Evolutionary conservation across 129 eudicot genomes (phyloP).

Genomic region (Mikania micrantha): DNA sequence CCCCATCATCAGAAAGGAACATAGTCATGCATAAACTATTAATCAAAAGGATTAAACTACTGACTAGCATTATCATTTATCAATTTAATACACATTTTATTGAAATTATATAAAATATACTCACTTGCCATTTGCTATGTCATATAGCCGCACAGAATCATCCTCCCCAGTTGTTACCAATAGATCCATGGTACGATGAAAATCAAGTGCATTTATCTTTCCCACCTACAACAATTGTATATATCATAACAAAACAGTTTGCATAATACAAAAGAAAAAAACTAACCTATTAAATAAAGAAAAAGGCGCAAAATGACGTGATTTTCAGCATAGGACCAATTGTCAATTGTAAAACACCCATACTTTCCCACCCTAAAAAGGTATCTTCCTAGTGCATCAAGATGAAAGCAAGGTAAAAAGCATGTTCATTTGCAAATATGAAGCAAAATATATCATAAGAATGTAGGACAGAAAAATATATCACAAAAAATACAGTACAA

Average conservation of each 20-base stretch:
- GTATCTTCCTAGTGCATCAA: background rate
- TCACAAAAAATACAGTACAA: no score
- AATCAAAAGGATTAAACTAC: background rate
- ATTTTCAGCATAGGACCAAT: conserved; percentile 1
- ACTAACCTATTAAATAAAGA: background rate
- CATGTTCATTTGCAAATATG: background rate
- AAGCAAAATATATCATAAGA: conserved; percentile 2
- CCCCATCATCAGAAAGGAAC: background rate
- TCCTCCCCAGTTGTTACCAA: conserved; percentile 85
- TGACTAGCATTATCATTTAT: background rate
- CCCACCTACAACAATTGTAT: conserved; percentile 53
- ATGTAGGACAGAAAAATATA: no score
- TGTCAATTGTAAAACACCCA: background rate
- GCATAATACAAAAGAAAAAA: background rate
- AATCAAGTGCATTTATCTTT: conserved; percentile 74
- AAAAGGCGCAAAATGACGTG: conserved; percentile 10
- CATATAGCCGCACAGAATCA: conserved; percentile 84
- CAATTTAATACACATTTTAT: conserved; percentile 3
- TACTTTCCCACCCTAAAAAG: background rate
- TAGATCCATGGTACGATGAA: conserved; percentile 83
- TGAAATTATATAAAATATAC: conserved; percentile 21
- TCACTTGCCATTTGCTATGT: conserved; percentile 77
- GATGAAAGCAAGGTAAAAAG: background rate
- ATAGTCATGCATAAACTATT: background rate
- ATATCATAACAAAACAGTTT: conserved; percentile 12